Percentiles rank a stretch among this genome's conserved stretches.
Evolutionary conservation across 768 basidiomycete species (phyloP).

Genomic region (Filobasidium wieringae): DNA sequence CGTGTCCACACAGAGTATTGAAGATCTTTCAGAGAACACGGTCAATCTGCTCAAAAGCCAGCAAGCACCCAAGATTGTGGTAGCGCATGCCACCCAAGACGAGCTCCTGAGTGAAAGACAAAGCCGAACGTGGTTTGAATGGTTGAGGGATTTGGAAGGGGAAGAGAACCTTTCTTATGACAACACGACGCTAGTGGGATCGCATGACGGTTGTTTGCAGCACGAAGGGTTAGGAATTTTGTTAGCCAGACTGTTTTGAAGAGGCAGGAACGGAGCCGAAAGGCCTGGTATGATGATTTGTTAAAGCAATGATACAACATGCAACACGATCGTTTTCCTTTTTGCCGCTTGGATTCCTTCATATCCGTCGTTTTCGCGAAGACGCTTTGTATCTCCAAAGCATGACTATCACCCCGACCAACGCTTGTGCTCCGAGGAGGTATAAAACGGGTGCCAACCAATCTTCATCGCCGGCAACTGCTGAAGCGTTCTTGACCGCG

Average conservation of each 20-base stretch:
- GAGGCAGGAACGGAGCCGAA: neutral
- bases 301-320: too few relatives aligned
- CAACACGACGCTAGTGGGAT: conserved; percentile 14
- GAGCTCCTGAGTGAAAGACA: conserved; percentile 21
- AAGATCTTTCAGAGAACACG: neutral
- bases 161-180: conserved; percentile 12
- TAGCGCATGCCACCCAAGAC: conserved; percentile 23
- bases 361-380: too few relatives aligned
- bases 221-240: conserved; percentile 14
- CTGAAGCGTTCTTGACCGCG: too few relatives aligned
- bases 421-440: too few relatives aligned
- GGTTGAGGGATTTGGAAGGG: conserved; percentile 1
- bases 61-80: conserved; percentile 2
- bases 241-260: conserved; percentile 6
- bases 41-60: neutral
- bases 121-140: conserved; percentile 13
- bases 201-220: conserved; percentile 20
- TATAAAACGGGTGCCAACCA: too few relatives aligned
- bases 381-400: too few relatives aligned
- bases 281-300: too few relatives aligned
- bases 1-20: neutral
- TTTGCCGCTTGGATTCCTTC: too few relatives aligned
- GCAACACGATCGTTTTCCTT: too few relatives aligned
- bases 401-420: too few relatives aligned
- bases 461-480: too few relatives aligned